phyloP scores from a whole-genome alignment of 2,329 filamentous ascomycete genomes.

The Fusarium sp. region DNA sequence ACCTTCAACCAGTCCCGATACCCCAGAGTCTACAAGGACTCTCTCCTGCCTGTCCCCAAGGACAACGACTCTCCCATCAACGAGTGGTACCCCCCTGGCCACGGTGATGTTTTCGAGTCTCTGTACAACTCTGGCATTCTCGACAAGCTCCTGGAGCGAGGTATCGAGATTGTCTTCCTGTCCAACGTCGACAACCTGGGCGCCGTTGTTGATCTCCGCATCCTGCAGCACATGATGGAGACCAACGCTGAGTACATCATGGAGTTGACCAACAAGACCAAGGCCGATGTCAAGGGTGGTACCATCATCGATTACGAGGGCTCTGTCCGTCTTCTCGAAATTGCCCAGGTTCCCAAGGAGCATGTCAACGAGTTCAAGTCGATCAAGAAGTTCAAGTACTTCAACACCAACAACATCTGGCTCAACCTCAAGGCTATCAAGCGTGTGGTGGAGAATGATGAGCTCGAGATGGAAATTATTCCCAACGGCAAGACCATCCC shows the following conservation, averaged over 20 bases:
- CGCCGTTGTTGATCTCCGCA: slow-evolving; percentile 96
- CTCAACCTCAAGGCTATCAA: slow-evolving; percentile 98
- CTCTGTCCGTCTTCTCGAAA: slow-evolving; percentile 95
- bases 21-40: slow-evolving; percentile 98
- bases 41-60: slow-evolving; percentile 95
- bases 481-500: slow-evolving; percentile 99
- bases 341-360: slow-evolving; percentile 99
- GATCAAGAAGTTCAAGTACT: slow-evolving; percentile 99
- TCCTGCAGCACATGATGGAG: slow-evolving; percentile 99
- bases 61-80: slow-evolving; percentile 85
- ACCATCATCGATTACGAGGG: slow-evolving; percentile 99
- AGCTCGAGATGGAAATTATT: slow-evolving; percentile 99
- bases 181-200: slow-evolving; percentile 99
- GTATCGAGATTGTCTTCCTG: slow-evolving; percentile 97
- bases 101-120: slow-evolving; percentile 99
- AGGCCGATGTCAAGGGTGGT: slow-evolving; percentile 99
- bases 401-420: slow-evolving; percentile 99
- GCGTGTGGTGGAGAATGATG: slow-evolving; percentile 97
- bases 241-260: slow-evolving; percentile 98
- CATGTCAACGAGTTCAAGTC: slow-evolving; percentile 99
- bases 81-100: slow-evolving; percentile 98
- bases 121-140: slow-evolving; percentile 99
- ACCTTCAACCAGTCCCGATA: slow-evolving; percentile 99
- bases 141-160: slow-evolving; percentile 93
- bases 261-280: slow-evolving; percentile 99